Conservation (phyloP, 108 stramenopile genomes). For the Cafeteria roenbergensis region DNA sequence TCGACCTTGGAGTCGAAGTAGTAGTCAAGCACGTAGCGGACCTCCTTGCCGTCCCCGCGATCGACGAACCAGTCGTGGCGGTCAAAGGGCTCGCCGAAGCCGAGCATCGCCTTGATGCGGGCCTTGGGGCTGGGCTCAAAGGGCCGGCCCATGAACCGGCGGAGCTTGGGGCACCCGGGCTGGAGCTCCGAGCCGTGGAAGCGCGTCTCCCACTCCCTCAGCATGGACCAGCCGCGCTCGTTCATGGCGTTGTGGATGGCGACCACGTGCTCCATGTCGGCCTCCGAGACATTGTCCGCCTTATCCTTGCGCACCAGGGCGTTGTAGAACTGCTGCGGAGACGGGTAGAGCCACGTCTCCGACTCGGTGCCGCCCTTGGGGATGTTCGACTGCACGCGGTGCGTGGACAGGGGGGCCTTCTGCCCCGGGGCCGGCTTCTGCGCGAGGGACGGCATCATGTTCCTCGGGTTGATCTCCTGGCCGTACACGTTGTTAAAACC, state of each 20-base stretch:
- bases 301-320: conserved; percentile 83
- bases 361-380: conserved; percentile 59
- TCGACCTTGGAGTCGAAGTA: conserved; percentile 60
- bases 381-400: conserved; percentile 69
- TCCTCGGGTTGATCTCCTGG: conserved; percentile 82
- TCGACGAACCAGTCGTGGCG: conserved; percentile 94
- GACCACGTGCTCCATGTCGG: conserved; percentile 71
- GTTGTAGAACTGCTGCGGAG: conserved; percentile 97
- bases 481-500: conserved; percentile 91
- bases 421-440: conserved; percentile 32
- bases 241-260: conserved; percentile 99
- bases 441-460: conserved; percentile 74
- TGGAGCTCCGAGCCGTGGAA: conserved; percentile 14
- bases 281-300: conserved; percentile 58
- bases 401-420: conserved; percentile 48
- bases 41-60: conserved; percentile 57
- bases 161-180: conserved; percentile 43
- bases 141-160: conserved; percentile 78
- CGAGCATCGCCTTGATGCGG: conserved; percentile 49
- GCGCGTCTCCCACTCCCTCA: conserved; percentile 78
- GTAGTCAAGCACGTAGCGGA: conserved; percentile 95
- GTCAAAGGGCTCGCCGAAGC: conserved; percentile 89
- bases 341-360: conserved; percentile 82
- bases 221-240: conserved; percentile 80
- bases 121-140: conserved; percentile 85